Percentiles rank a stretch among this genome's conserved stretches.
Conservation (phyloP, 2,329 filamentous ascomycete genomes). For the Microdochium nivale region DNA sequence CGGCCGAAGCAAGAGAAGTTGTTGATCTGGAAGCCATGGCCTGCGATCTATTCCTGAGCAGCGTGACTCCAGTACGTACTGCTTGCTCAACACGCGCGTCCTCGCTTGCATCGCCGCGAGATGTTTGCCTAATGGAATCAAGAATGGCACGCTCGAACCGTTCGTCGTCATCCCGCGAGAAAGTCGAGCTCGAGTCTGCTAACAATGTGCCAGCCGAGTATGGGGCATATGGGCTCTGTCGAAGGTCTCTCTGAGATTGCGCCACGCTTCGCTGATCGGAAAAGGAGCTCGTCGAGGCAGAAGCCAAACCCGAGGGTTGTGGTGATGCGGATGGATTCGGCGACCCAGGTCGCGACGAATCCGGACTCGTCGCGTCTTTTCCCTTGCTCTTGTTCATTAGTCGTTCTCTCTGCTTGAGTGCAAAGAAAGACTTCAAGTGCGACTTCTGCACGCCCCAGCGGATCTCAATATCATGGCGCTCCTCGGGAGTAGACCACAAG, state of each 20-base stretch:
- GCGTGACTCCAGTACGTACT: slow-evolving; percentile 61
- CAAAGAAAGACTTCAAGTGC: slow-evolving; percentile 52
- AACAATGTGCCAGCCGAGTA: neutral
- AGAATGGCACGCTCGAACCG: slow-evolving; percentile 67
- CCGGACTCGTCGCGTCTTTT: slow-evolving; percentile 16
- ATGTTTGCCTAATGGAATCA: slow-evolving; percentile 61
- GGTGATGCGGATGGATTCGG: slow-evolving; percentile 6
- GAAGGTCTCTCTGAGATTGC: slow-evolving; percentile 6
- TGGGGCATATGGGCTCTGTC: neutral
- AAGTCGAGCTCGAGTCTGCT: neutral
- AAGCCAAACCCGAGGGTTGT: neutral
- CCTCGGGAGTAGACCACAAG: slow-evolving; percentile 40
- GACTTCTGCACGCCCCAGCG: slow-evolving; percentile 55
- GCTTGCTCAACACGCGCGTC: slow-evolving; percentile 65
- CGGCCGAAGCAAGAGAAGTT: slow-evolving; percentile 8
- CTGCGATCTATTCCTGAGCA: slow-evolving; percentile 27
- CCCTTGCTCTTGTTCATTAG: slow-evolving; percentile 32
- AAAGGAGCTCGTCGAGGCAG: neutral
- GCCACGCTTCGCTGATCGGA: slow-evolving; percentile 39
- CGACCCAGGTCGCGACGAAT: slow-evolving; percentile 7
- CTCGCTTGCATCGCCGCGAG: slow-evolving; percentile 58
- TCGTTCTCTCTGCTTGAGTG: slow-evolving; percentile 42
- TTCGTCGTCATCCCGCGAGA: slow-evolving; percentile 23
- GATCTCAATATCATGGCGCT: slow-evolving; percentile 54
- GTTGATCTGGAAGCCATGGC: slow-evolving; percentile 9